Evolutionary conservation across 148 eudicot genomes (phyloP).

Genomic region (Rhododendron henanense): DNA sequence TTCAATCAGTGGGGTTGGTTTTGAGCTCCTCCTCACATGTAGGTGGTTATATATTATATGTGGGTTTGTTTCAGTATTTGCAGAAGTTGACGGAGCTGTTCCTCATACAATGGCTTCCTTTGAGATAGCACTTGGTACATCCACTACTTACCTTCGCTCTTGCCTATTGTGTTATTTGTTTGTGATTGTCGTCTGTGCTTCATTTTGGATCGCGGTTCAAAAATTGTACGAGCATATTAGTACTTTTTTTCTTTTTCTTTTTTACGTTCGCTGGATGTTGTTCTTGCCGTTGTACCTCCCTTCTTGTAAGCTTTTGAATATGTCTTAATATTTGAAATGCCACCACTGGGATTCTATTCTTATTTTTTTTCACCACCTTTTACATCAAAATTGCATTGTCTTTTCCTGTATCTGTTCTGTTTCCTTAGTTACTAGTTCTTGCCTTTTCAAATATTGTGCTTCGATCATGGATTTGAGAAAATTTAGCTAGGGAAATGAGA

Average conservation of each 20-base stretch:
- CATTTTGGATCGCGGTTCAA: background rate
- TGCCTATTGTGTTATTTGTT: background rate
- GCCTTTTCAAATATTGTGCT: background rate
- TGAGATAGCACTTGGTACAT: conserved; percentile 1
- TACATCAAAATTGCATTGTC: background rate
- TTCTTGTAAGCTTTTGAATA: background rate
- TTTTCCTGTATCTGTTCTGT: background rate
- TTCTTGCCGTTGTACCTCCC: background rate
- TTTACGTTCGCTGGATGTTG: background rate
- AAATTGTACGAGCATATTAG: background rate
- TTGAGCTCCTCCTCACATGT: background rate
- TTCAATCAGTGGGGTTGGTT: background rate
- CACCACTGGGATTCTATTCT: background rate
- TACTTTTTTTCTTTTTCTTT: background rate
- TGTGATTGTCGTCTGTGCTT: background rate
- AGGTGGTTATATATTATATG: background rate
- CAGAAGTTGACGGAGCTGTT: conserved; percentile 4
- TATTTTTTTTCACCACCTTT: background rate
- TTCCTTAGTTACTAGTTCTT: background rate
- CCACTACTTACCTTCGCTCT: background rate
- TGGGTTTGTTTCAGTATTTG: background rate
- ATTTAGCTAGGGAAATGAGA: background rate
- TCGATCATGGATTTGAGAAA: background rate
- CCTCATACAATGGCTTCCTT: conserved; percentile 14
- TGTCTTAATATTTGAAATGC: background rate